Evolutionary conservation across 148 eudicot genomes (phyloP).

Genomic region (Vaccinium darrowii): DNA sequence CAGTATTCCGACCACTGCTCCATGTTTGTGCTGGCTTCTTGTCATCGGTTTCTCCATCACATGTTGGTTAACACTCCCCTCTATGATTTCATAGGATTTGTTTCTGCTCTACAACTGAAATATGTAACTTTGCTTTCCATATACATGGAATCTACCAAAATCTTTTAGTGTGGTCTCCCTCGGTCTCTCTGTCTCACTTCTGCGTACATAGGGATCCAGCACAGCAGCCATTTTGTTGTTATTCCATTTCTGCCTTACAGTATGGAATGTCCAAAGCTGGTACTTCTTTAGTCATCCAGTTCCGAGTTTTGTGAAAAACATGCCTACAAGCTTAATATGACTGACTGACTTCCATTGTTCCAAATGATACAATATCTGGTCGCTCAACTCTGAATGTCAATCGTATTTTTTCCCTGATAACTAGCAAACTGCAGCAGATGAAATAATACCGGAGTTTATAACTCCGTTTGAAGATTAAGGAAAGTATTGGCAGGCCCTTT

Average conservation of each 20-base stretch:
- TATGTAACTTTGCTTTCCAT: not conserved
- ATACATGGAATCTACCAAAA: not conserved
- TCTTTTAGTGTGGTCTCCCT: constrained; percentile 3
- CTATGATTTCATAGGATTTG: not conserved
- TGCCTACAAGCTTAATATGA: not conserved
- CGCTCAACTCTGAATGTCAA: not conserved
- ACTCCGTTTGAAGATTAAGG: not conserved
- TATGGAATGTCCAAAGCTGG: not conserved
- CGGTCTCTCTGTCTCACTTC: not conserved
- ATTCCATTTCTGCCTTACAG: not conserved
- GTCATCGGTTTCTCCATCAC: constrained; percentile 70
- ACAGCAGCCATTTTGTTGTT: not conserved
- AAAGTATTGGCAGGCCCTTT: not conserved
- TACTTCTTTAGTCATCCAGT: not conserved
- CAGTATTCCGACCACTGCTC: constrained; percentile 58
- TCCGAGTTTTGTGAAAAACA: not conserved
- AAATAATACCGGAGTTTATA: not conserved
- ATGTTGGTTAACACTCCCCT: constrained; percentile 53
- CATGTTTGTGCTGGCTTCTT: constrained; percentile 80
- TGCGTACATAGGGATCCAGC: not conserved
- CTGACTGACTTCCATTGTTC: not conserved
- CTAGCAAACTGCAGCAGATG: not conserved
- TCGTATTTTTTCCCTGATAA: not conserved
- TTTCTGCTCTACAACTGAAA: not conserved
- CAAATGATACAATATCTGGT: not conserved